Base-by-base conservation (phyloP, 192 early-diverging fungal species). In the Dimargaris xerosporica region DNA sequence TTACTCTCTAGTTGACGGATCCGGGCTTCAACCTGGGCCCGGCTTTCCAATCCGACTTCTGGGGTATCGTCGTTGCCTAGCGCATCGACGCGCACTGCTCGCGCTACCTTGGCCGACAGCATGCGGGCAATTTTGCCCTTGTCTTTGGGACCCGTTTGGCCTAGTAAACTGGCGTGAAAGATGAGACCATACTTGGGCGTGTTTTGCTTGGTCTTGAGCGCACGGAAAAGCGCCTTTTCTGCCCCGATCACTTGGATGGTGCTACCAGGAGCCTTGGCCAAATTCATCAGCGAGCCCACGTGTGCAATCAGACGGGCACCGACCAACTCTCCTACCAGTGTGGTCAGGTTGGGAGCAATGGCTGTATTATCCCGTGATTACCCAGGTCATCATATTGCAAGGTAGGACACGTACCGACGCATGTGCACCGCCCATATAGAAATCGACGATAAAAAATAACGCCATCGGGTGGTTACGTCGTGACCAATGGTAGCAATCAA, bases 171-270 rank as follows among this genome's bases (percentile, higher is more conserved):
- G 44, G 96, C 91, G 71, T 99, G 96, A 77, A 94, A 99, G 66
- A 99, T 90, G 54, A 99, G 78, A 72, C 96, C 96, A 71, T 96
- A 99, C 77, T 99, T 96, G 63, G 96, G 96, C 17, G 96, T 99
- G 73, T 93, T 85, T 71, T 91, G 88, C 79, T 99, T 99, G 71
- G 91, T 88, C 85, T 99, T 99, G 67, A 99, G 79, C 5, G 96
- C 96, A 44, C 95, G 85, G 88, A 99, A 99, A 30, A 99, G 85
- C n/a, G 97, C 97, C 86, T 99, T 99, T 78, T 99, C 97, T 42
- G 97, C 97, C 74, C 97, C 97, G 21, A 99, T 83, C 63, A 99
- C 97, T 80, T 99, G 97, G 64, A 99, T 88, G 60, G 97, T 99
- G 50, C 88, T 91, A 55, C 95, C 95, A 31, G 97, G 97, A 74